These are phyloP conservation scores for Boletus pseudopeckii DNA, from an alignment of 768 basidiomycete genomes.

Conservation along the genomic window DNA sequence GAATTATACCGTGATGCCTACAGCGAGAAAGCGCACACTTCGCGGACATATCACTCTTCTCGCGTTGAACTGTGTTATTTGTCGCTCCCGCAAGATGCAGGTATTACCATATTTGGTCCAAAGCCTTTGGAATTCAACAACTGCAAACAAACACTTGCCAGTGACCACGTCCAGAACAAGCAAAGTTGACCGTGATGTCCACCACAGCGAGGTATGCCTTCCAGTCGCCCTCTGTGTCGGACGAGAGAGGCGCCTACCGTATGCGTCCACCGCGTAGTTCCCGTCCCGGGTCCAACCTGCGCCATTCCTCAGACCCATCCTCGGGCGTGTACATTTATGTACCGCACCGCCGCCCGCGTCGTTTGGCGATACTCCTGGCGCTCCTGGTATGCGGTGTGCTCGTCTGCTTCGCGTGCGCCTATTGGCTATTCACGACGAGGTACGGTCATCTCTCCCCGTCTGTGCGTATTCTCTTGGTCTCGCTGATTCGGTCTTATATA, in stretches of 20 bases:
- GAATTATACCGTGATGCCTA: no score
- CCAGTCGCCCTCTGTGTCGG: constrained; percentile 59
- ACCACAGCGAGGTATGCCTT: constrained; percentile 19
- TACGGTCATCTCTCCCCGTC: constrained; percentile 35
- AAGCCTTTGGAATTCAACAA: constrained; percentile 13
- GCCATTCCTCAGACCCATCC: constrained; percentile 11
- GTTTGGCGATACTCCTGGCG: constrained; percentile 42
- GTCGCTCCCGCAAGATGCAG: no score
- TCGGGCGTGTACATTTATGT: constrained; percentile 5
- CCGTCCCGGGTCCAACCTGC: constrained; percentile 18
- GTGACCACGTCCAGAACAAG: not conserved
- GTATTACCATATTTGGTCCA: not conserved
- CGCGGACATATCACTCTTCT: not conserved
- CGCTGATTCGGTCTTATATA: constrained; percentile 16
- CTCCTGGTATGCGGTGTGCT: constrained; percentile 48
- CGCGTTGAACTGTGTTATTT: not conserved
- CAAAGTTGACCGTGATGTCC: not conserved
- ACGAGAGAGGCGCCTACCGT: constrained; percentile 65
- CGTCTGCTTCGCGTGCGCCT: constrained; percentile 55
- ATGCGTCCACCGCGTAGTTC: constrained; percentile 46
- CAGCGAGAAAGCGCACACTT: not conserved
- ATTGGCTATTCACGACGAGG: constrained; percentile 64
- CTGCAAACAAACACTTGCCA: constrained; percentile 12
- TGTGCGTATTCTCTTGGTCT: constrained; percentile 16
- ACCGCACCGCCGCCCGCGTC: constrained; percentile 29